Evolutionary conservation across 495 filamentous ascomycete genomes (phyloP), one percentile per base, ranked within the genome.

Genomic region (Tuber magnatum): DNA sequence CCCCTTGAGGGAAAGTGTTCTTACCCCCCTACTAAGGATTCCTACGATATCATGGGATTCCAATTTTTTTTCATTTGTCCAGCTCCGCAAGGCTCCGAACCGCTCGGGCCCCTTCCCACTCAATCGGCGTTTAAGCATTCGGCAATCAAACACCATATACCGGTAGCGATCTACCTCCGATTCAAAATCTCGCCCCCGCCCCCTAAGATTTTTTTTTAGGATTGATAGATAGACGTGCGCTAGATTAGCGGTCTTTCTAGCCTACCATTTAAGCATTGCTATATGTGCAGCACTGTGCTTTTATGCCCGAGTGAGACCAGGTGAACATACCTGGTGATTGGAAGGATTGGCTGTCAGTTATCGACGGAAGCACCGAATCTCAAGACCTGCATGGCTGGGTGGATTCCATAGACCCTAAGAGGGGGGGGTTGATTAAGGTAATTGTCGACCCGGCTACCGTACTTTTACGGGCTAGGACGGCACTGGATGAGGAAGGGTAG

Each of bases 291-390:
- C 28, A 18, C 5, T 65, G 12, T 14, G 56, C 12, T 1, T 65
- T 65, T 65, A 65, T 65, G 28, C 14, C 28, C 56, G 56, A 65
- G 56, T 65, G 56, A 65, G 56, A 65, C n/a, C n/a, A 32, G n/a
- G 51, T 61, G 51, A 32, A 10, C n/a, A 61, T 9, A 16, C 28
- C 18, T 18, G 9, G 56, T 65, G 56, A 65, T 4, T 10, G 12
- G 28, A 28, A 6, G 56, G 56, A 35, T 65, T 16, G 56, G 28
- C 12, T 32, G 51, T 32, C 12, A 61, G 12, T 32, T 12, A 1
- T 1, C 32, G n/a, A 61, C 32, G 12, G 10, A 61, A 61, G 51
- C 12, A 61, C n/a, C n/a, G n/a, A 32, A 14, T 32, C 32, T 61
- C 51, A 16, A 5, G 51, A 6, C n/a, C 7, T 3, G 10, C 3